Conservation (phyloP, 306 rosid genomes). For the Dalbergia cultrata region DNA sequence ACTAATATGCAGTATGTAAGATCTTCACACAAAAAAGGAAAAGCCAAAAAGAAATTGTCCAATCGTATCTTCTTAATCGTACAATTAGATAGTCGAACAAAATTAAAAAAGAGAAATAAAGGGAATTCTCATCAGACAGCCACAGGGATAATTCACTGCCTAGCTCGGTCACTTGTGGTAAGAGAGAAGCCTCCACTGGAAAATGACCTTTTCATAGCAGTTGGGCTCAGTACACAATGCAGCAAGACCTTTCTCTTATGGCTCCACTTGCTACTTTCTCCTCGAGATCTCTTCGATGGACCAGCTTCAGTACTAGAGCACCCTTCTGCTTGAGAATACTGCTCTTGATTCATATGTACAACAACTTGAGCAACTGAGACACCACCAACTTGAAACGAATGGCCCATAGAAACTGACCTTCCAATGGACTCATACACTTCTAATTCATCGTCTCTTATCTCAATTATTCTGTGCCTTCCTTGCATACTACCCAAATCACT, state of each 20-base stretch:
- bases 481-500: conserved; percentile 65
- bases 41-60: no score
- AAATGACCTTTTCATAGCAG: conserved; percentile 79
- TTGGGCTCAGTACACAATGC: conserved; percentile 65
- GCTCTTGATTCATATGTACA: conserved; percentile 53
- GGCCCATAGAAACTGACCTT: conserved; percentile 79
- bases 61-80: conserved; percentile 14
- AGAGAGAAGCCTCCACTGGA: conserved; percentile 69
- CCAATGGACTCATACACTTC: conserved; percentile 40
- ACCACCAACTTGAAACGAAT: conserved; percentile 44
- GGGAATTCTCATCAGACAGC: conserved; percentile 25
- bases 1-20: background rate
- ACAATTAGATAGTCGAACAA: background rate
- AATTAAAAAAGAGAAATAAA: background rate
- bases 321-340: conserved; percentile 49
- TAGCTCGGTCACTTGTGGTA: conserved; percentile 56
- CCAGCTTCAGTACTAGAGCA: conserved; percentile 46
- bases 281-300: conserved; percentile 56
- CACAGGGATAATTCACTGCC: conserved; percentile 52
- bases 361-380: conserved; percentile 51
- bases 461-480: conserved; percentile 65
- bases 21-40: no score
- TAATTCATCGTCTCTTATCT: conserved; percentile 60
- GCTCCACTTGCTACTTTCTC: conserved; percentile 52
- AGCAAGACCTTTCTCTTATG: conserved; percentile 52